Conservation (phyloP, 2,329 filamentous ascomycete species). For the Rhexocercosporidium sp. region DNA sequence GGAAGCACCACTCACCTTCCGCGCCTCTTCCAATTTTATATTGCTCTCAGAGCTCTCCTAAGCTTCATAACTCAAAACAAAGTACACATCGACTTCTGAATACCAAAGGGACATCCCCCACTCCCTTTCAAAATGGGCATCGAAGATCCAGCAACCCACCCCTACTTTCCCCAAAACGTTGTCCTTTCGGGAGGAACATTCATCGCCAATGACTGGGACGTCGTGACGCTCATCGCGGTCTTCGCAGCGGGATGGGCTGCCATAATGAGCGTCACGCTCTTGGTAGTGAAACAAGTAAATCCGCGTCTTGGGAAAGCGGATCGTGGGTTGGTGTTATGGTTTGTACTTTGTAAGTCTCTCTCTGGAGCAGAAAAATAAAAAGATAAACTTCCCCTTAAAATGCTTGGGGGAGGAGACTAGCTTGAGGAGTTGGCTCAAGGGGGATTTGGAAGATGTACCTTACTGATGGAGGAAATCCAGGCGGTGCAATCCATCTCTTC, state of each 20-base stretch:
- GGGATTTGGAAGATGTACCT: not conserved
- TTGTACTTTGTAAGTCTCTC: constrained; percentile 42
- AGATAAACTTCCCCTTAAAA: too few relatives aligned
- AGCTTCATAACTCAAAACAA: not conserved
- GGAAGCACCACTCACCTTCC: not conserved
- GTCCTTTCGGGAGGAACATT: constrained; percentile 33
- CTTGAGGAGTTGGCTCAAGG: not conserved
- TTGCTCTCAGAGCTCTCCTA: not conserved
- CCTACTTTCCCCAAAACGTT: constrained; percentile 36
- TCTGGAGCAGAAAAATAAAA: too few relatives aligned
- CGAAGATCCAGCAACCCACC: constrained; percentile 26
- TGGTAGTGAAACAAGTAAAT: constrained; percentile 28
- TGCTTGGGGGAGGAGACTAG: not conserved
- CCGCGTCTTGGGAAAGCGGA: constrained; percentile 32
- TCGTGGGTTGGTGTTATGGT: constrained; percentile 38
- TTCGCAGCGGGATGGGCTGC: constrained; percentile 33
- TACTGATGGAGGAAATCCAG: constrained; percentile 21
- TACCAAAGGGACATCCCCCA: not conserved
- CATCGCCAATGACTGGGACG: constrained; percentile 31
- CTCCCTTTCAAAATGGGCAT: not conserved
- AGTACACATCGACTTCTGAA: not conserved
- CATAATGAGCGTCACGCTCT: constrained; percentile 28
- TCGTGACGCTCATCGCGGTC: constrained; percentile 30
- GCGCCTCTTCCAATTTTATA: constrained; percentile 5
- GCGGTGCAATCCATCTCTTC: constrained; percentile 41